Evolutionary conservation across 257 asterid genomes (phyloP), one percentile per base, ranked within the genome.

Genomic region (Cynanchum wilfordii): DNA sequence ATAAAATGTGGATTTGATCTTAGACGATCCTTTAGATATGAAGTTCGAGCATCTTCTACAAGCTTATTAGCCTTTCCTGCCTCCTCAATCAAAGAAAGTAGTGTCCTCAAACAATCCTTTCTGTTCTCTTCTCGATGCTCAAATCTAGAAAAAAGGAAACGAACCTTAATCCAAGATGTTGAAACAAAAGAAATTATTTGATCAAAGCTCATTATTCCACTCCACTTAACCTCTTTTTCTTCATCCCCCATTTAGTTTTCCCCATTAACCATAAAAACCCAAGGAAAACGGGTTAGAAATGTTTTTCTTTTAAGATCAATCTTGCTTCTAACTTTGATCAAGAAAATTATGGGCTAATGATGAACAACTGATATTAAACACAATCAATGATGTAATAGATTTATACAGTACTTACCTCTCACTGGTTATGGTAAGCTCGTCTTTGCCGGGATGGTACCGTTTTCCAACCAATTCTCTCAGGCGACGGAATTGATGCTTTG

Each of bases 51-150:
- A 44, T 82, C 90, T 67, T 86, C 92, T 73, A 93, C 96, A 33
- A 91, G 75, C 65, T 65, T 71, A 73, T 78, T 78, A 71, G 98
- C 98, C 78, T 87, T 88, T 59, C 89, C 91, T 49, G 96, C 92
- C 79, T 93, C 98, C 79, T 91, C 97, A 17, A 93, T 85, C 73
- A 93, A 79, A 64, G 92, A 68, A 73, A 82, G 75, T 55, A 93
- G 91, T 59, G 97, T 91, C 77, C 97, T 84, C 27, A 91, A 85
- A 84, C 98, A 93, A 79, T 93, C 98, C 87, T 93, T 93, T 77
- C 96, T 81, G 79, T 93, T 93, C 87, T 93, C 98, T 77, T 91
- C 97, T 13, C 98, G 89, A 59, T 91, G 91, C 73, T 93, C 98
- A 74, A 87, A 93, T 83, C 98, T 93, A 79, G 10, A 4, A 64